Percentiles rank a stretch among this genome's conserved stretches.
Conservation (phyloP, 768 basidiomycete species). For the Lactifluus hygrophoroides region DNA sequence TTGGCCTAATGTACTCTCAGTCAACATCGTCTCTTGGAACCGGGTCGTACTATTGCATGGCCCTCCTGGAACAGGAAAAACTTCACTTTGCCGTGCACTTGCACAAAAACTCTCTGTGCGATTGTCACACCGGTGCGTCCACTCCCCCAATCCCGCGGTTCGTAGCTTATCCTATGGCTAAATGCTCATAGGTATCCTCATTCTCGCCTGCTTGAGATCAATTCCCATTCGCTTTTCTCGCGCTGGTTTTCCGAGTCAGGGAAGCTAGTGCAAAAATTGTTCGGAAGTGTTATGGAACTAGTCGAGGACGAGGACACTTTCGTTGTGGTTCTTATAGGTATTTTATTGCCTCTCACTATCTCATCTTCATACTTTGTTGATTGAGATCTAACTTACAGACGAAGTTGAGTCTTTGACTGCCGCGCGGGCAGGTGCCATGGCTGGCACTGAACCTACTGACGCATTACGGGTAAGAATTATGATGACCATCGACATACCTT, state of each 20-base stretch:
- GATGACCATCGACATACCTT: background rate
- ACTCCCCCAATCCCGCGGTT: background rate
- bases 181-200: conserved; percentile 58
- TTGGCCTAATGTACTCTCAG: conserved; percentile 30
- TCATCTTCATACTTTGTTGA: background rate
- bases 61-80: conserved; percentile 97
- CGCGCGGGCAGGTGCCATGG: conserved; percentile 89
- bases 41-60: conserved; percentile 91
- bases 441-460: conserved; percentile 93
- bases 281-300: conserved; percentile 81
- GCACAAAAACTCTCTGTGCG: conserved; percentile 94
- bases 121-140: conserved; percentile 72
- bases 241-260: conserved; percentile 99
- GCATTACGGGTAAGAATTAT: conserved; percentile 62
- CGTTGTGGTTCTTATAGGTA: conserved; percentile 90
- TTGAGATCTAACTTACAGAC: conserved; percentile 38
- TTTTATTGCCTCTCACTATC: background rate
- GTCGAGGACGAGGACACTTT: conserved; percentile 89
- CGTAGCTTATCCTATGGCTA: background rate
- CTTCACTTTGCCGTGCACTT: conserved; percentile 86
- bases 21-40: conserved; percentile 93
- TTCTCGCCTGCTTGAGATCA: conserved; percentile 89
- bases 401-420: conserved; percentile 96
- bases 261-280: conserved; percentile 92
- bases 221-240: conserved; percentile 95